These are phyloP conservation scores for Naematelia encephala DNA, from an alignment of 768 basidiomycete genomes.

Conservation along the genomic window DNA sequence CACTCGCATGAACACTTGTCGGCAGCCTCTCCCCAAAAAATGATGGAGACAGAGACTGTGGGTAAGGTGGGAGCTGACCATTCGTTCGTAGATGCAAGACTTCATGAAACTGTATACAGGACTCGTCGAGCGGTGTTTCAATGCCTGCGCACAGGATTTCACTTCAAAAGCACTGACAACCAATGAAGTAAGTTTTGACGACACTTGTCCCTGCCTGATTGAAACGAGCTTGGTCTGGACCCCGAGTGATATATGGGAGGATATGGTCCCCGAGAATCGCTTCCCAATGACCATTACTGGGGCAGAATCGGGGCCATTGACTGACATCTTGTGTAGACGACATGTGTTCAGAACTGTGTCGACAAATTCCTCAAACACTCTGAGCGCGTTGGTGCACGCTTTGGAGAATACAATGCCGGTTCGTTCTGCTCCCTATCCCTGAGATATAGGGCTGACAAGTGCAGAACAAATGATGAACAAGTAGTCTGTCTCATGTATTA, in stretches of 20 bases:
- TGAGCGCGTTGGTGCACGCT: slow-evolving; percentile 84
- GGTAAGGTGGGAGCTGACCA: not conserved
- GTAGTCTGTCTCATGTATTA: not conserved
- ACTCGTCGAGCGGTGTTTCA: slow-evolving; percentile 95
- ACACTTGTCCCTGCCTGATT: not conserved
- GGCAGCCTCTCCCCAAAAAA: too few relatives aligned
- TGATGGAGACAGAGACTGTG: too few relatives aligned
- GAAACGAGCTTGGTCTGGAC: not conserved
- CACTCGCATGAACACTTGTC: not conserved
- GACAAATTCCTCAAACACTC: slow-evolving; percentile 98
- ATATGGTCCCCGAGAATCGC: too few relatives aligned
- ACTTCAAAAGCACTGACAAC: slow-evolving; percentile 88
- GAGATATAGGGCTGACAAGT: not conserved
- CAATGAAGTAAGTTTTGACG: slow-evolving; percentile 69
- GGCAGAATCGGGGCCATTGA: too few relatives aligned
- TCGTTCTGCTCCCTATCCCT: slow-evolving; percentile 45
- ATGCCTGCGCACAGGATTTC: slow-evolving; percentile 90
- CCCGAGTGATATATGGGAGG: too few relatives aligned
- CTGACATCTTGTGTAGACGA: slow-evolving; percentile 58
- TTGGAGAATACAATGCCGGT: slow-evolving; percentile 91
- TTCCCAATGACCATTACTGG: too few relatives aligned
- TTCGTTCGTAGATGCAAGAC: slow-evolving; percentile 80
- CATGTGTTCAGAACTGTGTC: slow-evolving; percentile 86
- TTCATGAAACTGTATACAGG: slow-evolving; percentile 92
- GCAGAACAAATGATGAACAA: not conserved